These are phyloP conservation scores for Naegleria lovaniensis DNA, from an alignment of 208 protist genomes.

Conservation along the genomic window DNA sequence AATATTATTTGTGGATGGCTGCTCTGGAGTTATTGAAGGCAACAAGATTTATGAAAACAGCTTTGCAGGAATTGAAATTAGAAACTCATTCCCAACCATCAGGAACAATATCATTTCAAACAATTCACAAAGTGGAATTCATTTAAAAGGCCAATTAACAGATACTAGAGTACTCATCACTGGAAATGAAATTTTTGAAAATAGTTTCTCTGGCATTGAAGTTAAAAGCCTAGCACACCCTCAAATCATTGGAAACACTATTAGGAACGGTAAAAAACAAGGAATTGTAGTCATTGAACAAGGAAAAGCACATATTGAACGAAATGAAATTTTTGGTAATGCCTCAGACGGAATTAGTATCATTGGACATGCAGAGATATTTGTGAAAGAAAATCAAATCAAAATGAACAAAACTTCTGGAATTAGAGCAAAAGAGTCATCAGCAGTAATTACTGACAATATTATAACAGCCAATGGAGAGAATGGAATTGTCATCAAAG, in stretches of 20 bases:
- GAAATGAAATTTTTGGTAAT: background rate
- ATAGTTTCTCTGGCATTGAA: background rate
- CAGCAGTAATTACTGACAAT: background rate
- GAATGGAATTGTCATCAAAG: background rate
- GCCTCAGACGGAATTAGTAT: background rate
- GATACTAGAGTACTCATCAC: background rate
- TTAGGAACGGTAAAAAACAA: background rate
- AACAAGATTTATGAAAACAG: slow-evolving; percentile 3
- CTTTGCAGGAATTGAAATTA: background rate
- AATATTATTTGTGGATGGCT: background rate
- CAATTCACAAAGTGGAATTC: background rate
- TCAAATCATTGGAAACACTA: background rate
- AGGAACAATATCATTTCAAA: background rate
- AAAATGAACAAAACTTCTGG: background rate
- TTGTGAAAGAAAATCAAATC: background rate
- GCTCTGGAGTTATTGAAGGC: background rate
- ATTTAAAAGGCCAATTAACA: background rate
- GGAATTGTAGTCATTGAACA: background rate
- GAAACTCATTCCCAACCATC: background rate
- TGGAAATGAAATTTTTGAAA: background rate
- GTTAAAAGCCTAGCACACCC: background rate
- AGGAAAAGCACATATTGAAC: background rate
- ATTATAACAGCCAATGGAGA: background rate
- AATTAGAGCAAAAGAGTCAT: background rate
- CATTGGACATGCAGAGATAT: background rate